These are phyloP conservation scores for Sordaria brevicollis DNA, from an alignment of 495 filamentous ascomycete genomes.

Conservation along the genomic window DNA sequence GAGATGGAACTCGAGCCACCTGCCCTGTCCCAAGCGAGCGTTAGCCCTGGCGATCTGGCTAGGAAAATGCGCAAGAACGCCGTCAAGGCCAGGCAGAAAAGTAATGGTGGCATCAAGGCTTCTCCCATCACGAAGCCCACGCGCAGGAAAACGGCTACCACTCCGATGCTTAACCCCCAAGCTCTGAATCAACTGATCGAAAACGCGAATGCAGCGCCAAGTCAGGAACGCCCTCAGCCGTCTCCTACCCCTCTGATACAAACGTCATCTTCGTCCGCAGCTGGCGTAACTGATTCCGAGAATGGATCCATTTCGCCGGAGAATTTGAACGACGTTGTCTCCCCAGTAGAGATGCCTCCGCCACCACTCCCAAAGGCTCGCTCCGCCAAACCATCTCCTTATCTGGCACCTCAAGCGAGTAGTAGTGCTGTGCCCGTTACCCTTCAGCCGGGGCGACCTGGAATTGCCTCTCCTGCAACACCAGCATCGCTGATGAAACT, in stretches of 20 bases:
- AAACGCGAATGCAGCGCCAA: constrained; percentile 2
- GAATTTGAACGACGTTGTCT: constrained; percentile 24
- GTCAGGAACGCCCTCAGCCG: constrained; percentile 8
- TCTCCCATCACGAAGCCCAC: constrained; percentile 81
- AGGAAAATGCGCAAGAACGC: constrained; percentile 40
- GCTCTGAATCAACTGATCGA: constrained; percentile 43
- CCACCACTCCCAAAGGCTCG: constrained; percentile 41
- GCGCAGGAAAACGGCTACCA: constrained; percentile 49
- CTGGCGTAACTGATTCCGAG: constrained; percentile 33
- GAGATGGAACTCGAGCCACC: constrained; percentile 35
- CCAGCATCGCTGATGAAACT: constrained; percentile 77
- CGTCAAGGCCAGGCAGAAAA: constrained; percentile 27
- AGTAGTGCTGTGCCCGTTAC: constrained; percentile 4
- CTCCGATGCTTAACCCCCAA: constrained; percentile 45
- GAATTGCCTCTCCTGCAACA: constrained; percentile 52
- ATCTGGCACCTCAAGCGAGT: constrained; percentile 32
- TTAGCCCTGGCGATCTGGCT: constrained; percentile 25
- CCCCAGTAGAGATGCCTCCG: constrained; percentile 42
- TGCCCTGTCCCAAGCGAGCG: constrained; percentile 20
- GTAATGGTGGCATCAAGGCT: constrained; percentile 50
- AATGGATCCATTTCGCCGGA: constrained; percentile 47
- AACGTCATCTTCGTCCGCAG: constrained; percentile 24
- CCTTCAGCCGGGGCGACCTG: constrained; percentile 16
- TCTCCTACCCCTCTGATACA: constrained; percentile 14
- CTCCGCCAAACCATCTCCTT: constrained; percentile 39